Evolutionary conservation across 805 yeast genomes (phyloP).

Genomic region (Gaillardinia entomophila): DNA sequence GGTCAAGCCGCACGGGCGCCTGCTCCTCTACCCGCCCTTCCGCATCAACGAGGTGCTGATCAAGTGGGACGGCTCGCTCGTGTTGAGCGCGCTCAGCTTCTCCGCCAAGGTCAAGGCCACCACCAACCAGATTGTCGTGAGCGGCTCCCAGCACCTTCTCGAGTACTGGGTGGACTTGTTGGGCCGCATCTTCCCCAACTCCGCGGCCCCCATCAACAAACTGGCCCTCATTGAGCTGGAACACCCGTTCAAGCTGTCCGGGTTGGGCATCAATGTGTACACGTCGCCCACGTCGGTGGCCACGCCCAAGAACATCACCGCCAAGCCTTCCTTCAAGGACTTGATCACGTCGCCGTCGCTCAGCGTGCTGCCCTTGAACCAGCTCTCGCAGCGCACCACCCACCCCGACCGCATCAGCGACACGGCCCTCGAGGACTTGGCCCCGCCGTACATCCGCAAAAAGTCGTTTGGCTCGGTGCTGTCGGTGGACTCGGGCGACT

Average conservation of each 20-base stretch:
- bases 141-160: constrained; percentile 11
- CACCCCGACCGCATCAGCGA: background rate
- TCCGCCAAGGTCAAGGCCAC: constrained; percentile 6
- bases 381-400: constrained; percentile 1
- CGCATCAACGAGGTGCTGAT: constrained; percentile 31
- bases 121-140: constrained; percentile 7
- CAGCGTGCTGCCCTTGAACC: constrained; percentile 9
- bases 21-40: constrained; percentile 38
- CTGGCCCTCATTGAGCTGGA: constrained; percentile 14
- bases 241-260: constrained; percentile 16
- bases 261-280: constrained; percentile 29
- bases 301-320: constrained; percentile 5
- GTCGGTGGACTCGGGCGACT: constrained; percentile 7
- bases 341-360: constrained; percentile 7
- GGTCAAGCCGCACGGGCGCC: constrained; percentile 13
- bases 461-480: constrained; percentile 3
- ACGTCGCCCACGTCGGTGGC: constrained; percentile 2
- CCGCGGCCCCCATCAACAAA: constrained; percentile 11
- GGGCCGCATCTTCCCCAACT: constrained; percentile 26
- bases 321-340: constrained; percentile 8
- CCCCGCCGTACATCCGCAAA: background rate
- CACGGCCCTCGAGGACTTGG: background rate
- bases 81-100: constrained; percentile 11
- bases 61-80: constrained; percentile 5
- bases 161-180: constrained; percentile 27